Evolutionary conservation across 1,284 basidiomycete species (phyloP).

Genomic region (Ceratobasidium sp.): DNA sequence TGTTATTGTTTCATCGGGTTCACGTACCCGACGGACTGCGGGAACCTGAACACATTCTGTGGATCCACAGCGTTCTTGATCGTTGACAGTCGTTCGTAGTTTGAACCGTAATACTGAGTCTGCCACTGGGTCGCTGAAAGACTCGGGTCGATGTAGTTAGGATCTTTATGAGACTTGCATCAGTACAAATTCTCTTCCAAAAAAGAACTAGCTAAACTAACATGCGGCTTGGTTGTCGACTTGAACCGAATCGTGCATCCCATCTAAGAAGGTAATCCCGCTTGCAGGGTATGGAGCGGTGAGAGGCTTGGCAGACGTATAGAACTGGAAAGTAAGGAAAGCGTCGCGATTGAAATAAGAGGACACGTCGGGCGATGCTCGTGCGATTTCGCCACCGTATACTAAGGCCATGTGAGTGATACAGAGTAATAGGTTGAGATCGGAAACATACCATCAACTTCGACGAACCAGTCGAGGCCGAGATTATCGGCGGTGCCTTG

Average conservation of each 20-base stretch:
- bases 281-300: constrained; percentile 21
- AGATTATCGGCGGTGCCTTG: constrained; percentile 33
- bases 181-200: background rate
- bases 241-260: constrained; percentile 36
- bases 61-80: constrained; percentile 47
- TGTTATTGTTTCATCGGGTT: background rate
- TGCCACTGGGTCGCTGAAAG: constrained; percentile 47
- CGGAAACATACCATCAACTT: constrained; percentile 43
- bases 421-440: background rate
- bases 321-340: constrained; percentile 55
- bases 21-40: constrained; percentile 45
- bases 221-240: constrained; percentile 34
- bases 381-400: constrained; percentile 52
- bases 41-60: constrained; percentile 48
- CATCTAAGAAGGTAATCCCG: constrained; percentile 46
- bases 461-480: constrained; percentile 44
- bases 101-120: constrained; percentile 45
- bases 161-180: constrained; percentile 29
- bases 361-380: constrained; percentile 50
- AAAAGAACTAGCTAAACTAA: constrained; percentile 17
- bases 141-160: constrained; percentile 48
- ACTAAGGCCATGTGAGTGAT: constrained; percentile 44
- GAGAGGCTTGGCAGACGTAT: constrained; percentile 50
- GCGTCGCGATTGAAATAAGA: constrained; percentile 55
- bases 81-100: constrained; percentile 41